Evolutionary conservation across 2,329 filamentous ascomycete species (phyloP).

Genomic region (Diplodia seriata): DNA sequence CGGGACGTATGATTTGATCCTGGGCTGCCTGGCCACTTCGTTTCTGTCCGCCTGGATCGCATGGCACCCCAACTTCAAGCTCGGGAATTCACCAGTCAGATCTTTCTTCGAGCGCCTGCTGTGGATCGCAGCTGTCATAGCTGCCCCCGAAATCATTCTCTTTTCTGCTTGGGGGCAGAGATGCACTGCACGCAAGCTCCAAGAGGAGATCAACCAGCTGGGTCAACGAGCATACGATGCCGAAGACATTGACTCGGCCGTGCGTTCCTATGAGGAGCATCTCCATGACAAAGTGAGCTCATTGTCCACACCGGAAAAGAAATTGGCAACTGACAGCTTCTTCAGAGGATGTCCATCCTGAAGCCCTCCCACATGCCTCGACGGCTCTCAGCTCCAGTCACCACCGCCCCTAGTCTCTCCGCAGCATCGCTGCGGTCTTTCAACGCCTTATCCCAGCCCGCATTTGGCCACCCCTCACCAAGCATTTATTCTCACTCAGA

Average conservation of each 20-base stretch:
- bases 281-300: conserved; percentile 4
- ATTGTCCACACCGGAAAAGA: too few species aligned
- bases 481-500: conserved; percentile 18
- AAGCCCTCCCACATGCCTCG: background rate
- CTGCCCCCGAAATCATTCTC: conserved; percentile 39
- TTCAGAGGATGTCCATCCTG: background rate
- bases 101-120: conserved; percentile 27
- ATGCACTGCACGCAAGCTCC: conserved; percentile 34
- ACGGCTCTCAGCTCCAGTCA: conserved; percentile 6
- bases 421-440: conserved; percentile 9
- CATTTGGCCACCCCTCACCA: conserved; percentile 1
- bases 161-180: conserved; percentile 40
- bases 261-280: conserved; percentile 14
- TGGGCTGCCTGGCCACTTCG: conserved; percentile 39
- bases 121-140: conserved; percentile 38
- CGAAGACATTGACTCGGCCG: conserved; percentile 14
- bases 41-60: conserved; percentile 41
- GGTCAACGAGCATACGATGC: background rate
- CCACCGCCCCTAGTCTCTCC: background rate
- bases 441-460: background rate
- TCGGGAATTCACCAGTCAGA: background rate
- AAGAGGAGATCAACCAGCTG: conserved; percentile 31
- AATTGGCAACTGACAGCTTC: background rate
- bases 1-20: conserved; percentile 38
- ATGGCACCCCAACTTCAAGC: conserved; percentile 40